Evolutionary conservation across 2,329 filamentous ascomycete genomes (phyloP), one percentile per base, ranked within the genome.

Genomic region (Helminthosporium solani): DNA sequence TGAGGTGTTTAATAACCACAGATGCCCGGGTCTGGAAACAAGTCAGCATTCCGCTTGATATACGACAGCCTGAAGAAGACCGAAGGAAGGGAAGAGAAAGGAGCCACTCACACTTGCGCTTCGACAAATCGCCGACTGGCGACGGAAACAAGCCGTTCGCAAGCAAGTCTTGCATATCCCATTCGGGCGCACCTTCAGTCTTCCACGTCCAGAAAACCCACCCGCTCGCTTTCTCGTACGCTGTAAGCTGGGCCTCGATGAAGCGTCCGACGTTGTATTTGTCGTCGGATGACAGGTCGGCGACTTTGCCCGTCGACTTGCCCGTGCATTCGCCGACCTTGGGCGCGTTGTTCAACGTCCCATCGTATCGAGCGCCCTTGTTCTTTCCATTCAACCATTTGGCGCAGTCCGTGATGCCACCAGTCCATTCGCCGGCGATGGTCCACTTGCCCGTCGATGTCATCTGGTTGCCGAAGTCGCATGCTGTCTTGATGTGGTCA

Each of bases 201-300:
- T 76, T 76, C 74, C 74, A 77, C 3, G 70, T 74, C 75, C 75
- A 77, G 61, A 75, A 77, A 54, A 77, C 73, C 75, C 75, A 78
- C 1, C 75, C 75, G 2, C 53, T 64, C 3, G 72, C 73, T 65
- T 73, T 74, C 63, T 78, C 75, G 44, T 67, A 77, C 1, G 70
- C 75, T 30, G 73, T 70, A 3, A 78, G 69, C 54, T 77, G 74
- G 7, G 75, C 74, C 52, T 73, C 69, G 54, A 77, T 75, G 56
- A 72, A 77, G 23, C 63, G 61, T 16, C 68, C 61, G 42, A 76
- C 68, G 60, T 76, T 73, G 42, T 58, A 55, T 59, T 73, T 71
- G 58, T 77, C 72, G 15, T 61, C 71, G 6, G 58, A 49, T 14
- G 70, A 70, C 33, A 78, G 58, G 3, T 58, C 70, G 6, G 64